Evolutionary conservation across 495 filamentous ascomycete genomes (phyloP).

Genomic region (Delitschia confertaspora): DNA sequence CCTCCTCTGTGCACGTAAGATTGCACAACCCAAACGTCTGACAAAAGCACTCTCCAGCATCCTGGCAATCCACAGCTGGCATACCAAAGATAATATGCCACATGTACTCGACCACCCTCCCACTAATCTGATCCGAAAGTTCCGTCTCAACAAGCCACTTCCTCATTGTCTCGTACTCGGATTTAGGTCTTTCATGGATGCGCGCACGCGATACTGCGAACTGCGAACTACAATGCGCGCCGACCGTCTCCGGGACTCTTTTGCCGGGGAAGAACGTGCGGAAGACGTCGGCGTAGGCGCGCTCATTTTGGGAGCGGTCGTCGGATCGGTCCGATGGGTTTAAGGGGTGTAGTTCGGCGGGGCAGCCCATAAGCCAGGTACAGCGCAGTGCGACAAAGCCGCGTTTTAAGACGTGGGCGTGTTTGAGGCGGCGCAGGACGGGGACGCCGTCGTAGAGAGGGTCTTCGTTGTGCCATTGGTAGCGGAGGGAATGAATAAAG

Average conservation of each 20-base stretch:
- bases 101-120: slow-evolving; percentile 24
- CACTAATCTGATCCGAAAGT: slow-evolving; percentile 21
- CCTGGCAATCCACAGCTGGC: slow-evolving; percentile 25
- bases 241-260: slow-evolving; percentile 19
- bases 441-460: slow-evolving; percentile 30
- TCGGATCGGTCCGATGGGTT: slow-evolving; percentile 4
- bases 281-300: slow-evolving; percentile 17
- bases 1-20: slow-evolving; percentile 20
- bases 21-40: slow-evolving; percentile 26
- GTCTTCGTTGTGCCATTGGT: slow-evolving; percentile 53
- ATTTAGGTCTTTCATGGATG: slow-evolving; percentile 9
- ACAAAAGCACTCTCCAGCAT: slow-evolving; percentile 26
- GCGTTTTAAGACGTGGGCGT: slow-evolving; percentile 14
- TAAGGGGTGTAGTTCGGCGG: slow-evolving; percentile 20
- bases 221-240: slow-evolving; percentile 24
- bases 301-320: slow-evolving; percentile 23
- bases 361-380: slow-evolving; percentile 27
- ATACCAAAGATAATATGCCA: slow-evolving; percentile 29
- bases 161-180: slow-evolving; percentile 18
- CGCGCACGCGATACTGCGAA: slow-evolving; percentile 27
- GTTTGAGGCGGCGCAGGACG: slow-evolving; percentile 16
- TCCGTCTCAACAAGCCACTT: slow-evolving; percentile 19
- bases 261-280: slow-evolving; percentile 13
- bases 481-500: slow-evolving; percentile 54
- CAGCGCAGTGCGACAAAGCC: slow-evolving; percentile 26